Evolutionary conservation across 176 grass and related monocot genomes (phyloP).

Genomic region (Phyllostachys edulis): DNA sequence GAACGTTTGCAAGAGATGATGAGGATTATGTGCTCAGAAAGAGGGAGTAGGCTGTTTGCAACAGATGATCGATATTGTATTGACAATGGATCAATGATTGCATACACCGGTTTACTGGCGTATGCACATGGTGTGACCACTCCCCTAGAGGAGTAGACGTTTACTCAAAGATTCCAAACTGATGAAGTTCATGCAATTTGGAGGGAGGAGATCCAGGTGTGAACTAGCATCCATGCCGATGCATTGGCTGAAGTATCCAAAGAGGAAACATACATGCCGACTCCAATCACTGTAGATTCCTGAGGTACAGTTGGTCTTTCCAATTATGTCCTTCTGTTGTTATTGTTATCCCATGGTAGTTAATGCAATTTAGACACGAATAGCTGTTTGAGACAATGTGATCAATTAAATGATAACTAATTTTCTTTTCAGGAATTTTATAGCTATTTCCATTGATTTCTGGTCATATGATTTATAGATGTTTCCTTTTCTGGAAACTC

Average conservation of each 20-base stretch:
- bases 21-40: conserved; percentile 90
- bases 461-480: neutral
- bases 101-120: conserved; percentile 84
- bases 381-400: neutral
- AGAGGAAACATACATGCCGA: conserved; percentile 17
- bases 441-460: neutral
- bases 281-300: conserved; percentile 50
- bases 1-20: conserved; percentile 93
- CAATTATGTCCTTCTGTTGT: neutral
- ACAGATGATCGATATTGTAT: conserved; percentile 95
- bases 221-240: conserved; percentile 32
- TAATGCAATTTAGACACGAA: neutral
- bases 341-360: neutral
- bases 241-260: conserved; percentile 41
- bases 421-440: neutral
- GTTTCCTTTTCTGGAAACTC: neutral
- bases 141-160: conserved; percentile 70
- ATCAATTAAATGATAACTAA: neutral
- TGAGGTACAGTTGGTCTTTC: conserved; percentile 50
- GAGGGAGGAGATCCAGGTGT: conserved; percentile 59
- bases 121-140: conserved; percentile 72
- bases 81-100: conserved; percentile 97
- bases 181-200: conserved; percentile 94
- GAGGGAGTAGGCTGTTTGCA: conserved; percentile 73
- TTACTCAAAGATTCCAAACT: conserved; percentile 92